A percentile compares a stretch with the other conserved stretches of the same genome.
These are phyloP conservation scores for Cladophialophora yegresii DNA, from an alignment of 2,329 filamentous ascomycete genomes.

Conservation along the genomic window DNA sequence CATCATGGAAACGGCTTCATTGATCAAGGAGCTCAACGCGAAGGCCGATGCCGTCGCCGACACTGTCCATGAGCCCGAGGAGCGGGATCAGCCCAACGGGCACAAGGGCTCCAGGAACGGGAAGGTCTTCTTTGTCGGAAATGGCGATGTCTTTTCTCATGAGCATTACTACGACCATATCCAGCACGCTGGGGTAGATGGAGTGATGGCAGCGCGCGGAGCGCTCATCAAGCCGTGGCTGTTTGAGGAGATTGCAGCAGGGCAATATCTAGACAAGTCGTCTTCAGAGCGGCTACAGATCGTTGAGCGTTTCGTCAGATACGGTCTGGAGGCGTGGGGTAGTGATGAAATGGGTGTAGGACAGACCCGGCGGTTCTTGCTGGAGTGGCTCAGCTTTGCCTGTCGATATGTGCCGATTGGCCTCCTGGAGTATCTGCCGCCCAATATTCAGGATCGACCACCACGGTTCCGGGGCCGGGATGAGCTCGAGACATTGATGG, in stretches of 20 bases:
- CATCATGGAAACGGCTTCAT: slow-evolving; percentile 82
- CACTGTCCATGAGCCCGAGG: slow-evolving; percentile 75
- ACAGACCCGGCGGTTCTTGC: slow-evolving; percentile 83
- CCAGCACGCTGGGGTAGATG: slow-evolving; percentile 76
- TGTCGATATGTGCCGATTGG: slow-evolving; percentile 90
- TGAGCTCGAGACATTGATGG: slow-evolving; percentile 90
- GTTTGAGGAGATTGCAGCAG: slow-evolving; percentile 90
- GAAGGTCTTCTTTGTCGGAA: slow-evolving; percentile 88
- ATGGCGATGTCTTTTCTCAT: slow-evolving; percentile 95
- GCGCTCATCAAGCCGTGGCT: slow-evolving; percentile 98
- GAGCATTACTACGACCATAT: slow-evolving; percentile 80
- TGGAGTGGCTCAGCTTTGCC: slow-evolving; percentile 94
- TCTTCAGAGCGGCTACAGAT: slow-evolving; percentile 81
- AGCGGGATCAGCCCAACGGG: slow-evolving; percentile 67
- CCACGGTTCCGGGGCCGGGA: slow-evolving; percentile 80
- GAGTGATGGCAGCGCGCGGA: slow-evolving; percentile 96
- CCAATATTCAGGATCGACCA: slow-evolving; percentile 83
- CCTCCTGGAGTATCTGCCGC: slow-evolving; percentile 82
- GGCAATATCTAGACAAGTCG: slow-evolving; percentile 94
- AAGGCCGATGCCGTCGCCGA: slow-evolving; percentile 68
- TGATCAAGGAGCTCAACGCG: slow-evolving; percentile 78
- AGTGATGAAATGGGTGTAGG: slow-evolving; percentile 92
- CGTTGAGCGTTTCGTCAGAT: slow-evolving; percentile 84
- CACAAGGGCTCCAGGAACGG: slow-evolving; percentile 42
- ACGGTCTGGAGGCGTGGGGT: slow-evolving; percentile 92